A percentile compares a stretch with the other conserved stretches of the same genome.
Evolutionary conservation across 148 eudicot species (phyloP).

Genomic region (Rhododendron molle): DNA sequence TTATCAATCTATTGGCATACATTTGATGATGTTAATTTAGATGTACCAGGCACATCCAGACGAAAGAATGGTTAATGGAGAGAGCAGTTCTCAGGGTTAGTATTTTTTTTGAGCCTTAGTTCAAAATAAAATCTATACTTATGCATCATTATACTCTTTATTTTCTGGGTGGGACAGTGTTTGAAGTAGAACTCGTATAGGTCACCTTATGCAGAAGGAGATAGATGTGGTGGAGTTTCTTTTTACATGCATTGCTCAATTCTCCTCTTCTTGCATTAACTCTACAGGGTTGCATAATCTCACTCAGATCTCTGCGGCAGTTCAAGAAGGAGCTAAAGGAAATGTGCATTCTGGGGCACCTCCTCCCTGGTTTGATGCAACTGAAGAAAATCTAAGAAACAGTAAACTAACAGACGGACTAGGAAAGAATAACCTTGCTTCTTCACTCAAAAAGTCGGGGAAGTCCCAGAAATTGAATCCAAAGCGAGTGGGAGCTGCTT

Average conservation of each 20-base stretch:
- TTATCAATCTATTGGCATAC: slow-evolving; percentile 11
- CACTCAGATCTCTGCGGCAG: slow-evolving; percentile 30
- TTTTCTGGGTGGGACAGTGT: background rate
- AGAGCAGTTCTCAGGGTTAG: slow-evolving; percentile 43
- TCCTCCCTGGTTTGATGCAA: slow-evolving; percentile 84
- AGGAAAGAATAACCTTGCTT: slow-evolving; percentile 1
- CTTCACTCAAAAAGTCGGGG: slow-evolving; percentile 27
- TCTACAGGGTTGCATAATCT: slow-evolving; percentile 54
- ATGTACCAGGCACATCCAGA: slow-evolving; percentile 37
- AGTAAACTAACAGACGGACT: slow-evolving; percentile 17
- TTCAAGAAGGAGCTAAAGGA: slow-evolving; percentile 35
- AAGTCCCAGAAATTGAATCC: slow-evolving; percentile 74
- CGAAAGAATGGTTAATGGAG: slow-evolving; percentile 28
- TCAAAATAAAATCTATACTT: background rate
- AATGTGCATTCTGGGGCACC: slow-evolving; percentile 90
- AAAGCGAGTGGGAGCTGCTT: slow-evolving; percentile 95
- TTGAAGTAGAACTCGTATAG: background rate
- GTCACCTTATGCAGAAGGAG: background rate
- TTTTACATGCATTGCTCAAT: slow-evolving; percentile 3
- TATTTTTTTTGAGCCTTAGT: background rate
- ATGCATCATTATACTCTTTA: background rate
- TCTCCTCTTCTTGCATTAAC: slow-evolving; percentile 3
- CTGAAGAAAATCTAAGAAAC: slow-evolving; percentile 26
- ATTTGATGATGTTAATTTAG: slow-evolving; percentile 18
- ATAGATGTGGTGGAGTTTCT: background rate